Percentiles rank a stretch among this genome's conserved stretches.
Evolutionary conservation across 805 yeast species (phyloP).

Genomic region (Myxozyma mucilagina): DNA sequence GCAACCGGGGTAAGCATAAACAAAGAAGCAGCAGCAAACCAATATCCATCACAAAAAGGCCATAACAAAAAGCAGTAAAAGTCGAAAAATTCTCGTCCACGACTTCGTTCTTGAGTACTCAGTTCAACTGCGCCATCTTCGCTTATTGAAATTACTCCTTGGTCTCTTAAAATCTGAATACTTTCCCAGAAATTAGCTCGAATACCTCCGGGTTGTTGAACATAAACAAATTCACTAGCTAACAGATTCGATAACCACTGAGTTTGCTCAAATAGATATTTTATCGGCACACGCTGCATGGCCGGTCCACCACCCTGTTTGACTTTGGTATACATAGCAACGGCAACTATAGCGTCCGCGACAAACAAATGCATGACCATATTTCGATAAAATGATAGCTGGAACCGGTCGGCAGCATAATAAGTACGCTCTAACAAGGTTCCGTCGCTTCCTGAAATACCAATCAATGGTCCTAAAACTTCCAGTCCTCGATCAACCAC

Average conservation of each 20-base stretch:
- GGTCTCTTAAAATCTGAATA: constrained; percentile 36
- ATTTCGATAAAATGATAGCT: constrained; percentile 59
- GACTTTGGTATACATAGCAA: constrained; percentile 42
- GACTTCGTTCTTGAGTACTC: constrained; percentile 30
- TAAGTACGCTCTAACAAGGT: constrained; percentile 43
- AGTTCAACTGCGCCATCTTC: constrained; percentile 31
- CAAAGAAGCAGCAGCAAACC: constrained; percentile 44
- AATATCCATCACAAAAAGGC: constrained; percentile 49
- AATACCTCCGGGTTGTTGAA: constrained; percentile 40
- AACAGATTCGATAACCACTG: constrained; percentile 42
- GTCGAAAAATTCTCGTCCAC: constrained; percentile 42
- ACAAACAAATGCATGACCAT: constrained; percentile 57
- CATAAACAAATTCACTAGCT: constrained; percentile 45
- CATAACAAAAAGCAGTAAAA: constrained; percentile 47
- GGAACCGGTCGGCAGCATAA: constrained; percentile 52
- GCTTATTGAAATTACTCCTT: constrained; percentile 37
- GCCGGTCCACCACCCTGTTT: constrained; percentile 35
- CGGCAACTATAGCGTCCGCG: constrained; percentile 51
- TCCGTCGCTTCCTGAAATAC: constrained; percentile 31
- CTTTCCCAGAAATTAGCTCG: constrained; percentile 39
- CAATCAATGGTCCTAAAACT: constrained; percentile 45
- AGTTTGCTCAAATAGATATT: constrained; percentile 38
- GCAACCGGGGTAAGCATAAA: constrained; percentile 39
- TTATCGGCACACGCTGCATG: constrained; percentile 33
- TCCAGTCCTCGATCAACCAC: constrained; percentile 43